Evolutionary conservation across 2,329 filamentous ascomycete genomes (phyloP).

Genomic region (Emergomyces pasteurianus): DNA sequence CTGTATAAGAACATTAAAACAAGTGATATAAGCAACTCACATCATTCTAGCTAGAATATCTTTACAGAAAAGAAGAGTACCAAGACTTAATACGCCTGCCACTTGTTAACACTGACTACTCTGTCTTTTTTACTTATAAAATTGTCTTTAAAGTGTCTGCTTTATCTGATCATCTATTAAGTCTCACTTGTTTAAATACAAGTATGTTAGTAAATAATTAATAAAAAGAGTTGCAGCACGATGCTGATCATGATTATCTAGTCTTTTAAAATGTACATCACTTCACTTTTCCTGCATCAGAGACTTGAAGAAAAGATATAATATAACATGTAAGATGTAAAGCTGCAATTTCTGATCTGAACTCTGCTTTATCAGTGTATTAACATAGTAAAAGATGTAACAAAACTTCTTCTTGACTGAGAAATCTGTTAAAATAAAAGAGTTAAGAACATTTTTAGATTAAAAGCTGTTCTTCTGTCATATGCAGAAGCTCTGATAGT

Average conservation of each 20-base stretch:
- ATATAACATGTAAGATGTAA: background rate
- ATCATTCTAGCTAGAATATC: background rate
- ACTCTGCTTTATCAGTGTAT: background rate
- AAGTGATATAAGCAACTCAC: too few relatives aligned
- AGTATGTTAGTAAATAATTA: background rate
- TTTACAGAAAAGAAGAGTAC: background rate
- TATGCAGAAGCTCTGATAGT: background rate
- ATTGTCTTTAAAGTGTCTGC: background rate
- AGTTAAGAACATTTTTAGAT: background rate
- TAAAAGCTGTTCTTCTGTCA: background rate
- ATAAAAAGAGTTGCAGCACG: background rate
- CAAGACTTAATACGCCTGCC: background rate
- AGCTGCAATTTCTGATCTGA: conserved; percentile 2
- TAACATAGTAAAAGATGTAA: conserved; percentile 2
- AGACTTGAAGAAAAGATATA: conserved; percentile 3
- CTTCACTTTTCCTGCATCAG: background rate
- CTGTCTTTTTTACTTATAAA: conserved; percentile 2
- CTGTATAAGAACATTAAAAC: background rate
- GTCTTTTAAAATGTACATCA: too few relatives aligned
- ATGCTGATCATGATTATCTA: conserved; percentile 1
- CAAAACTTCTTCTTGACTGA: conserved; percentile 2
- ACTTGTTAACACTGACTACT: background rate
- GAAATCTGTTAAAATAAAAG: conserved; percentile 1
- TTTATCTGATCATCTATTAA: background rate
- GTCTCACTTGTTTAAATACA: background rate